These are phyloP conservation scores for Macrophomina phaseolina DNA, from an alignment of 2,329 filamentous ascomycete genomes.

Conservation along the genomic window DNA sequence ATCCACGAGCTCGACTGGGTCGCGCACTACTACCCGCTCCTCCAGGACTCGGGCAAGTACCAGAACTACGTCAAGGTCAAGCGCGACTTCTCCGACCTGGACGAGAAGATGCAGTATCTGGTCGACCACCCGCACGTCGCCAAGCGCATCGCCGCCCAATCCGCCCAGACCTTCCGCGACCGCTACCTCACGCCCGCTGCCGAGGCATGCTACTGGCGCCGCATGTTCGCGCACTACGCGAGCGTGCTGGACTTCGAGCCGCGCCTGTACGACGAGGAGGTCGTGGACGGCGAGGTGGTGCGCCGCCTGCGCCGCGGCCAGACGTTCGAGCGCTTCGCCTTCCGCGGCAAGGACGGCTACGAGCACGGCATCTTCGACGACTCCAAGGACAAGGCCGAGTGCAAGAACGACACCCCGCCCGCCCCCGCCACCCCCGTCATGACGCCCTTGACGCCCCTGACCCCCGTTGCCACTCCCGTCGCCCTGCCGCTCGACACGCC, in stretches of 20 bases:
- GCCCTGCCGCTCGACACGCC: neutral
- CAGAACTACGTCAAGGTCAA: conserved; percentile 58
- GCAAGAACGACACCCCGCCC: conserved; percentile 7
- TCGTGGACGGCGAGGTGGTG: conserved; percentile 17
- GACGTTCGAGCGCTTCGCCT: conserved; percentile 25
- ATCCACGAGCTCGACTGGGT: conserved; percentile 56
- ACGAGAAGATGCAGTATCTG: conserved; percentile 48
- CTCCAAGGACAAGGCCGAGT: conserved; percentile 5
- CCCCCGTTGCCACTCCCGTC: neutral
- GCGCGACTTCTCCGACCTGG: conserved; percentile 50
- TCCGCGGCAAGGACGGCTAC: conserved; percentile 3
- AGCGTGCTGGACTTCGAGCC: conserved; percentile 19
- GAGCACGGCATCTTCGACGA: conserved; percentile 23
- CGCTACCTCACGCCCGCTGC: conserved; percentile 61
- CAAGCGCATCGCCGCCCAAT: conserved; percentile 58
- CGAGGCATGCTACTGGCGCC: conserved; percentile 62
- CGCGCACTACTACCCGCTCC: conserved; percentile 56
- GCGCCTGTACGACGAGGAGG: conserved; percentile 14
- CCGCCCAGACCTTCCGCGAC: conserved; percentile 56
- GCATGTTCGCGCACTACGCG: conserved; percentile 42
- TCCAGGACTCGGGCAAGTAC: conserved; percentile 37
- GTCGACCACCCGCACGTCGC: conserved; percentile 51
- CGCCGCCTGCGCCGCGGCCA: conserved; percentile 13
- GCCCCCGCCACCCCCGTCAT: neutral
- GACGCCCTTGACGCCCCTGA: neutral